Conservation (phyloP, 2,329 filamentous ascomycete genomes). For the Fusarium compactum region DNA sequence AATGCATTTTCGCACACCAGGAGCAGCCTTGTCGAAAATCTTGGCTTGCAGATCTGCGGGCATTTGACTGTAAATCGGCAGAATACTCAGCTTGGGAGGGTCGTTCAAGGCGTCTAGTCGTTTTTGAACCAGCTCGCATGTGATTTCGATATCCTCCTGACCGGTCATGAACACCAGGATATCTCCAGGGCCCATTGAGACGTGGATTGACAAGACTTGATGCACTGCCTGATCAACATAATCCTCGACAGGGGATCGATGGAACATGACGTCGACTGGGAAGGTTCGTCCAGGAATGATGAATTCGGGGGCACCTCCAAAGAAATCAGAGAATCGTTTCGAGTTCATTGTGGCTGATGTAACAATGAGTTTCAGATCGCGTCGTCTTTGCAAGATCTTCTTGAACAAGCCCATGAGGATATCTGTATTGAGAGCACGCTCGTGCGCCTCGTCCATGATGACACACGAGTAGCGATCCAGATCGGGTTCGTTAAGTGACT, state of each 20-base stretch:
- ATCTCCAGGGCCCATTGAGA: slow-evolving; percentile 92
- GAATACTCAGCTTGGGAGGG: slow-evolving; percentile 90
- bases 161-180: slow-evolving; percentile 99
- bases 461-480: slow-evolving; percentile 97
- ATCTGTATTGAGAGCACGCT: slow-evolving; percentile 95
- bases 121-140: slow-evolving; percentile 92
- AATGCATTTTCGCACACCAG: slow-evolving; percentile 95
- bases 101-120: slow-evolving; percentile 90
- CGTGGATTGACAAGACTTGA: slow-evolving; percentile 94
- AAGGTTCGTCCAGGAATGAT: slow-evolving; percentile 96
- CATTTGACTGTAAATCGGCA: slow-evolving; percentile 99
- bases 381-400: slow-evolving; percentile 89
- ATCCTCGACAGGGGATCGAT: slow-evolving; percentile 93
- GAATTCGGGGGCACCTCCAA: slow-evolving; percentile 95
- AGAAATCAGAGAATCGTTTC: slow-evolving; percentile 95
- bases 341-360: slow-evolving; percentile 99
- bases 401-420: slow-evolving; percentile 98
- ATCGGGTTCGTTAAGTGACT: slow-evolving; percentile 92
- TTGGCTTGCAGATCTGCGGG: slow-evolving; percentile 97
- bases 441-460: slow-evolving; percentile 99
- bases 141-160: slow-evolving; percentile 97
- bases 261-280: slow-evolving; percentile 96
- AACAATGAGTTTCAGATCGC: slow-evolving; percentile 95
- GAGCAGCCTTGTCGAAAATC: slow-evolving; percentile 92
- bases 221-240: slow-evolving; percentile 98